Conservation (phyloP, 2,329 filamentous ascomycete species). For the Ascochyta rabiei region DNA sequence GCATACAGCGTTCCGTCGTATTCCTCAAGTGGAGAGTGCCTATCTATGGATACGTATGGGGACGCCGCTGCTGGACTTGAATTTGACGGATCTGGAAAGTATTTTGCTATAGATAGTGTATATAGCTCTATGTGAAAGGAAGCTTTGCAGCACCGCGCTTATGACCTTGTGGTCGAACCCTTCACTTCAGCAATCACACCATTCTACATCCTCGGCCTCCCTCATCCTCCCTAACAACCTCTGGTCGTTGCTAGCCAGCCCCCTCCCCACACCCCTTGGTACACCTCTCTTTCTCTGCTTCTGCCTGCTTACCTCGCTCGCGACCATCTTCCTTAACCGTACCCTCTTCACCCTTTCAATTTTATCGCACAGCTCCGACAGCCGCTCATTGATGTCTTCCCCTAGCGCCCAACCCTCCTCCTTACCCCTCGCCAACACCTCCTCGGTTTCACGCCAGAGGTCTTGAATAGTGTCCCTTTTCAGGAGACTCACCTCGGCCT, state of each 20-base stretch:
- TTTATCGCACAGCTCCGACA: background rate
- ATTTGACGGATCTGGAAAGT: too few relatives aligned
- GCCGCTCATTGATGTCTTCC: background rate
- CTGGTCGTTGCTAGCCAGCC: background rate
- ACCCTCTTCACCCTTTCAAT: conserved; percentile 2
- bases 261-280: background rate
- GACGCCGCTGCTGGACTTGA: too few relatives aligned
- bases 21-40: too few relatives aligned
- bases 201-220: background rate
- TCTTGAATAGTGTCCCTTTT: conserved; percentile 4
- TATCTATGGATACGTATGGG: too few relatives aligned
- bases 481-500: background rate
- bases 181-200: background rate
- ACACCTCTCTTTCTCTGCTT: conserved; percentile 2
- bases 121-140: background rate
- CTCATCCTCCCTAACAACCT: background rate
- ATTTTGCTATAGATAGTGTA: too few relatives aligned
- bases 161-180: background rate
- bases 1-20: too few relatives aligned
- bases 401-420: background rate
- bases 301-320: conserved; percentile 7
- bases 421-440: background rate
- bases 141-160: background rate
- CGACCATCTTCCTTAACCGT: conserved; percentile 2
- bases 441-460: background rate